Evolutionary conservation across 106 monocot genomes (phyloP).

Genomic region (Narthecium ossifragum): DNA sequence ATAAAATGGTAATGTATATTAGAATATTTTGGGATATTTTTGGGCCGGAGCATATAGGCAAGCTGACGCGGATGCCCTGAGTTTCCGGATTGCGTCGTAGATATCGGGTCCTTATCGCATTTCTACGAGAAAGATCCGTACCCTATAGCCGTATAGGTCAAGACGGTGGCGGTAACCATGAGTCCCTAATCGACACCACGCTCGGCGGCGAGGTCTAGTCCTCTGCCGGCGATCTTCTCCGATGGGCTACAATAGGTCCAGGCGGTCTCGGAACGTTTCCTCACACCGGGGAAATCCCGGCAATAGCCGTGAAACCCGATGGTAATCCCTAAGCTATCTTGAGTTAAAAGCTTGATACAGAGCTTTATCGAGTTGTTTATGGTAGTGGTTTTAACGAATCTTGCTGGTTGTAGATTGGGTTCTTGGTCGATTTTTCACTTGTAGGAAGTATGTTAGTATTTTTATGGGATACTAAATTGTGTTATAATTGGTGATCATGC

Average conservation of each 20-base stretch:
- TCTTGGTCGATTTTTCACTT: not conserved
- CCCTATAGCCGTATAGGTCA: too few relatives aligned
- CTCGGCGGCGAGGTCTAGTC: not conserved
- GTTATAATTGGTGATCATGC: not conserved
- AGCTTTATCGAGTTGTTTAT: too few relatives aligned
- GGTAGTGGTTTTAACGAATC: not conserved
- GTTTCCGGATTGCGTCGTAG: too few relatives aligned
- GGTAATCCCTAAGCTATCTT: not conserved
- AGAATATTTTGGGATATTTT: too few relatives aligned
- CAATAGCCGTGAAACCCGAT: not conserved
- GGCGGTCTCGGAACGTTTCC: not conserved
- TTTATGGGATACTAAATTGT: not conserved
- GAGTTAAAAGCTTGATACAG: not conserved
- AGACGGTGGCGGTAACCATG: too few relatives aligned
- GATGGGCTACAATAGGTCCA: slow-evolving; percentile 6
- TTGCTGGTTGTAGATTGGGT: not conserved
- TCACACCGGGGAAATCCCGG: not conserved
- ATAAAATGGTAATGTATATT: too few relatives aligned
- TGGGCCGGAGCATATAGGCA: too few relatives aligned
- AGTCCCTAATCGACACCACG: not conserved
- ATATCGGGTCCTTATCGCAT: too few relatives aligned
- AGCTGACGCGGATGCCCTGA: too few relatives aligned
- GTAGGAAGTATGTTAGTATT: not conserved
- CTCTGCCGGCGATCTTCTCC: not conserved
- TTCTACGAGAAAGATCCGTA: too few relatives aligned